phyloP scores from a whole-genome alignment of 2,329 filamentous ascomycete genomes.

The Bipolaris sorokiniana region DNA sequence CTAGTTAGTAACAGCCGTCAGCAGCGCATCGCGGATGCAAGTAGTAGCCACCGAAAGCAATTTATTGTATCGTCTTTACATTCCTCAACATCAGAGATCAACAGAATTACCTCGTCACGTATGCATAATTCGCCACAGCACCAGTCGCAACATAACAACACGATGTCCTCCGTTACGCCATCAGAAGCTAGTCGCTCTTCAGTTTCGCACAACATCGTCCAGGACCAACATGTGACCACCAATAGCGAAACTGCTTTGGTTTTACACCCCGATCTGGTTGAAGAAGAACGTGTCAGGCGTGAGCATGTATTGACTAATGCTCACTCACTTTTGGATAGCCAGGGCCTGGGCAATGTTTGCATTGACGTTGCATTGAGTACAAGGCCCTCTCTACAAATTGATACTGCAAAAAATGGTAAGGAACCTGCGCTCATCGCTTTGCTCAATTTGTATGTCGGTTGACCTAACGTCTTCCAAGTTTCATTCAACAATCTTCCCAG shows the following conservation, averaged over 20 bases:
- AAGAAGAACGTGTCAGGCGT: not conserved
- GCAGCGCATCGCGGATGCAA: conserved; percentile 17
- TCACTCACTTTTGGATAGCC: conserved; percentile 20
- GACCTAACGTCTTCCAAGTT: conserved; percentile 25
- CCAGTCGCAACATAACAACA: conserved; percentile 25
- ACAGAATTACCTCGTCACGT: conserved; percentile 22
- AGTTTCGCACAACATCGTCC: conserved; percentile 7
- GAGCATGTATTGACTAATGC: conserved; percentile 7
- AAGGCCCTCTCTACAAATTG: conserved; percentile 29
- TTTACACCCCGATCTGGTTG: conserved; percentile 29
- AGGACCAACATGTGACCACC: conserved; percentile 2
- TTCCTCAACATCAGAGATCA: conserved; percentile 16
- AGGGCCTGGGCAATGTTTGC: conserved; percentile 25
- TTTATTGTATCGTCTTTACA: conserved; percentile 14
- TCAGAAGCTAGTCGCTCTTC: conserved; percentile 18
- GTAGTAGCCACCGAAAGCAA: conserved; percentile 4
- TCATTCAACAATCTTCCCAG: conserved; percentile 6
- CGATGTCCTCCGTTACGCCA: conserved; percentile 35
- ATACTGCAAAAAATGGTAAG: conserved; percentile 38
- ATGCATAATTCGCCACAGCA: conserved; percentile 25
- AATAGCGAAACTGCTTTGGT: conserved; percentile 21
- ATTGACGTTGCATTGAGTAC: conserved; percentile 31
- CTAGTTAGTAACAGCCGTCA: conserved; percentile 25
- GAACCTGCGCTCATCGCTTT: conserved; percentile 28
- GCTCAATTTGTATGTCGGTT: conserved; percentile 25